A percentile compares a stretch with the other conserved stretches of the same genome.
These are phyloP conservation scores for Aspergillus brunneoviolaceus DNA, from an alignment of 2,329 filamentous ascomycete genomes.

Conservation along the genomic window DNA sequence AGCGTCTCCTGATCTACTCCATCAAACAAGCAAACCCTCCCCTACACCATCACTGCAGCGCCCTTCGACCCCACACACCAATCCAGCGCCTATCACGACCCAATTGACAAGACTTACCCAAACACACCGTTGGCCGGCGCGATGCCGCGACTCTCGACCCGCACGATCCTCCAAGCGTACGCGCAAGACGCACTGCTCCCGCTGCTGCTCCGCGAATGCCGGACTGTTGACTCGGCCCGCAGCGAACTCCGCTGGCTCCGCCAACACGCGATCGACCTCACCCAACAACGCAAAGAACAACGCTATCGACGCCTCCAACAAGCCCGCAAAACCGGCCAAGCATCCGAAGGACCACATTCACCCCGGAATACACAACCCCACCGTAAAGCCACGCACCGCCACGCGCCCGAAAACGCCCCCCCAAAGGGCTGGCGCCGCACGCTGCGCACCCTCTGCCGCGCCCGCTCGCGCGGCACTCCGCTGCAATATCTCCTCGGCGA, in stretches of 20 bases:
- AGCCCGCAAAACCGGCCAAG: too few relatives aligned
- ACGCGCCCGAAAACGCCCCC: neutral
- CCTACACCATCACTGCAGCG: too few relatives aligned
- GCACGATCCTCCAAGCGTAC: constrained; percentile 38
- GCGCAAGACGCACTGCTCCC: constrained; percentile 39
- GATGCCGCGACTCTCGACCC: constrained; percentile 47
- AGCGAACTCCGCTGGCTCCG: constrained; percentile 51
- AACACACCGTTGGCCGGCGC: neutral
- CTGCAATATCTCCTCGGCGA: constrained; percentile 87
- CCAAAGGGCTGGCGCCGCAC: constrained; percentile 28
- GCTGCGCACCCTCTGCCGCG: constrained; percentile 39
- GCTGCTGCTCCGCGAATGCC: constrained; percentile 45
- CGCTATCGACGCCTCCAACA: too few relatives aligned
- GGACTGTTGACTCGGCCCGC: constrained; percentile 43
- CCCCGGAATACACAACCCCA: neutral
- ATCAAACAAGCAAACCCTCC: too few relatives aligned
- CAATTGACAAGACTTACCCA: neutral
- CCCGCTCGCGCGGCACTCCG: constrained; percentile 64
- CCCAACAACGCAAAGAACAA: neutral
- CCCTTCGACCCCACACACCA: too few relatives aligned
- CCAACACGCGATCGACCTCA: constrained; percentile 35
- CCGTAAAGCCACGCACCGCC: neutral
- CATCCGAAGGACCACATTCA: neutral
- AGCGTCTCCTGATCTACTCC: too few relatives aligned
- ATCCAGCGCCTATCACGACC: too few relatives aligned